Conservation (phyloP, 1,284 basidiomycete species). For the Farysia itapuensis region DNA sequence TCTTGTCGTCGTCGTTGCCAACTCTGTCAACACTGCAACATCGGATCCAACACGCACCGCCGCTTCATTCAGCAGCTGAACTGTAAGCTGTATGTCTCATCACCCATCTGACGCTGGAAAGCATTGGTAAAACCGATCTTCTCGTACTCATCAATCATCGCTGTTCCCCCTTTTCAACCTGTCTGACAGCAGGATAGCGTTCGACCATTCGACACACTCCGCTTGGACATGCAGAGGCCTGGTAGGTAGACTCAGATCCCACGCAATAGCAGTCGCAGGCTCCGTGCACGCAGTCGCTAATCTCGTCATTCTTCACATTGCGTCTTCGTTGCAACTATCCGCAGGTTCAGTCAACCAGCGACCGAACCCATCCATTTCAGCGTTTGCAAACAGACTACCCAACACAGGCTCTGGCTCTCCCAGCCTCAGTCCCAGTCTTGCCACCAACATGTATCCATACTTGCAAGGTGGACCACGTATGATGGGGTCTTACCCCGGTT, state of each 20-base stretch:
- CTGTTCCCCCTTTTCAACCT: too few species aligned
- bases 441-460: slow-evolving; percentile 35
- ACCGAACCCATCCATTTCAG: slow-evolving; percentile 20
- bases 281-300: background rate
- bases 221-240: slow-evolving; percentile 37
- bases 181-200: too few species aligned
- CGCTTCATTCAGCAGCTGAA: too few species aligned
- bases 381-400: slow-evolving; percentile 30
- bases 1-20: too few species aligned
- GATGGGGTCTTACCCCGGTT: slow-evolving; percentile 37
- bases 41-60: too few species aligned
- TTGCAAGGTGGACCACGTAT: slow-evolving; percentile 41
- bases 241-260: slow-evolving; percentile 8
- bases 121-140: too few species aligned
- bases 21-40: too few species aligned
- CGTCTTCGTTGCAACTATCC: background rate
- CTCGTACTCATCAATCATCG: too few species aligned
- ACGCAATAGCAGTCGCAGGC: background rate
- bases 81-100: too few species aligned
- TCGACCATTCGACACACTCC: slow-evolving; percentile 2
- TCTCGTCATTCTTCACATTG: background rate
- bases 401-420: slow-evolving; percentile 15
- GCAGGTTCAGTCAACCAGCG: slow-evolving; percentile 27
- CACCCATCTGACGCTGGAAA: too few species aligned
- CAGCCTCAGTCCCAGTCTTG: slow-evolving; percentile 12